Base-by-base conservation (phyloP, 2,329 filamentous ascomycete genomes). In the Cephalotrichum gorgonifer region DNA sequence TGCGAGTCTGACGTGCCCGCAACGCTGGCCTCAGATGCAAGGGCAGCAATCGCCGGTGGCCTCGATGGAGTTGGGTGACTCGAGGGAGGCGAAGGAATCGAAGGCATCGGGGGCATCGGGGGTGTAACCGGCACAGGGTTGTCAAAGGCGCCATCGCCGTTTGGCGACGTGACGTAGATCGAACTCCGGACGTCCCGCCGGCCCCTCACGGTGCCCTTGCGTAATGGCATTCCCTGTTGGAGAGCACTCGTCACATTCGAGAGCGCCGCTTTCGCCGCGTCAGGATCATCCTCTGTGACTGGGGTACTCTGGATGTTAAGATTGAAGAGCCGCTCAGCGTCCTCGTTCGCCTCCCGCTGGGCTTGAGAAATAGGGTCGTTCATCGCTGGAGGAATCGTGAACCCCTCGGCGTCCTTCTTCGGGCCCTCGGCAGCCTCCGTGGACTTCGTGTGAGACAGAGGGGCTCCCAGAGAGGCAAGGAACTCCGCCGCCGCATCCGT, bases 181-280 rank as follows among this genome's bases (percentile, higher is more conserved):
- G 90, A 96, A 65, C 95, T 95, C 51, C 91, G 81, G 54, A 94
- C 88, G 62, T 97, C 91, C 61, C 93, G 79, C 52, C 93, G 85
- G 47, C 93, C 93, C 56, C 93, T 80, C 15, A 95, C 72, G 14
- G 89, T 96, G 43, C 86, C 85, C 58, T 81, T 85, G 25, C 85
- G 79, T 50, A 78, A 77, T 20, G 88, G 81, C 50, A 81, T 76
- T 25, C 80, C 73, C 58, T 74, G 66, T 33, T 72, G 71, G 33
- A 94, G 69, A 2, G 83, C 85, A 57, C 83, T 88, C 27, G 83
- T 82, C 44, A 93, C 82, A 57, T 77, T 89, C 3, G 85, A 84
- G 45, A 91, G 66, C 2, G 86, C 87, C 20, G 84, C 85, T 57
- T 83, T 73, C 59, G 83, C 81, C 43, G 82, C 86, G 51, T 84